These are phyloP conservation scores for Tulasnella calospora DNA, from an alignment of 768 basidiomycete genomes.

Conservation along the genomic window DNA sequence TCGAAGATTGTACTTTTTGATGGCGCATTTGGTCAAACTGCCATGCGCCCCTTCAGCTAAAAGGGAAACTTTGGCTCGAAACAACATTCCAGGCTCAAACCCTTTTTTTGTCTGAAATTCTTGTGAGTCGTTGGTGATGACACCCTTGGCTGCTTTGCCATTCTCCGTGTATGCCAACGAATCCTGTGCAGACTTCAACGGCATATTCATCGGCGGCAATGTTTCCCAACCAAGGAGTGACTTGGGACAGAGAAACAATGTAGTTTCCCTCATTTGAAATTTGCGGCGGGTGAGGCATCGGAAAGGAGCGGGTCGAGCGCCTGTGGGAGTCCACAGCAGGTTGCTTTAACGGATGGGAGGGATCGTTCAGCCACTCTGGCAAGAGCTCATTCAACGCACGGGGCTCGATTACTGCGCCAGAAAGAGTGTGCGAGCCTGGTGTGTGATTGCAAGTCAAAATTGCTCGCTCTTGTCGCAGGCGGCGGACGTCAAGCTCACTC, in stretches of 20 bases:
- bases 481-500: conserved; percentile 40
- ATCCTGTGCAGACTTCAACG: conserved; percentile 95
- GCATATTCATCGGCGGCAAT: conserved; percentile 77
- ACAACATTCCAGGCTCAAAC: conserved; percentile 96
- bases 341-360: conserved; percentile 71
- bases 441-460: neutral
- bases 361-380: conserved; percentile 68
- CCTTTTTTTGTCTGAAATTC: conserved; percentile 67
- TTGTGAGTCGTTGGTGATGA: conserved; percentile 90
- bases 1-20: conserved; percentile 68
- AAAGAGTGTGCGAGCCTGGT: conserved; percentile 87
- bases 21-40: conserved; percentile 73
- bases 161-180: conserved; percentile 72
- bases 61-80: conserved; percentile 84
- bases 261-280: conserved; percentile 96
- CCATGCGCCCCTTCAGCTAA: conserved; percentile 96
- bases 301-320: conserved; percentile 62
- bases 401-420: conserved; percentile 93
- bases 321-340: conserved; percentile 73
- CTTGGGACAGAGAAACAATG: conserved; percentile 79
- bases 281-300: conserved; percentile 93
- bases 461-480: neutral
- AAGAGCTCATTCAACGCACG: conserved; percentile 85
- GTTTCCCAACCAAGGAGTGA: conserved; percentile 82
- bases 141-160: conserved; percentile 61